A percentile compares a stretch with the other conserved stretches of the same genome.
phyloP scores from a whole-genome alignment of 1,284 basidiomycete species.

The Naganishia sp. region DNA sequence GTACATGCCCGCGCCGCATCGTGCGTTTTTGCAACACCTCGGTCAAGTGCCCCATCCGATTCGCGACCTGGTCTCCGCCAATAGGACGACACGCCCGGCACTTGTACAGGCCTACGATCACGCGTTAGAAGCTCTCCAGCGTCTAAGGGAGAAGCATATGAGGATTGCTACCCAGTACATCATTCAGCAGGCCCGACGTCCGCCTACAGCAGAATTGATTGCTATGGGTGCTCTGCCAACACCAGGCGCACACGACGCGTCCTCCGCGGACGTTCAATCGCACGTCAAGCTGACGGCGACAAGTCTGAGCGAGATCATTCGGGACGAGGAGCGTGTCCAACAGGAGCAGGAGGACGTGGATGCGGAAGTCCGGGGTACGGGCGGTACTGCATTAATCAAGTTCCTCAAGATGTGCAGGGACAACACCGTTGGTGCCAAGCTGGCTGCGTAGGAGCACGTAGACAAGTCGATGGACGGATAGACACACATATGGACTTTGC shows the following conservation, averaged over 20 bases:
- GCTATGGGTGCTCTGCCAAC: conserved; percentile 30
- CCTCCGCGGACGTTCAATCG: neutral
- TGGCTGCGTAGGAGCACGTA: neutral
- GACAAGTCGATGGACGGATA: neutral
- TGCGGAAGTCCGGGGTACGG: conserved; percentile 72
- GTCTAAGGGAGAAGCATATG: conserved; percentile 84
- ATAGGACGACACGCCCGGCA: conserved; percentile 44
- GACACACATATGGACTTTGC: neutral
- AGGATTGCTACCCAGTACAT: conserved; percentile 83
- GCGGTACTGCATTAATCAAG: conserved; percentile 76
- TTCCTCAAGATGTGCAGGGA: conserved; percentile 80
- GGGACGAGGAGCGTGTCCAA: conserved; percentile 37
- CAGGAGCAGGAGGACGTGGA: conserved; percentile 54
- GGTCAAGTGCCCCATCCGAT: conserved; percentile 63
- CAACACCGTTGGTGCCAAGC: conserved; percentile 57
- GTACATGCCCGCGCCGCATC: conserved; percentile 91
- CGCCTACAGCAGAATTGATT: conserved; percentile 43
- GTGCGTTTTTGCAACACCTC: conserved; percentile 82
- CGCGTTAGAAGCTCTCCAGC: conserved; percentile 71
- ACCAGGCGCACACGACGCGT: conserved; percentile 10
- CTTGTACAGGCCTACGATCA: conserved; percentile 70
- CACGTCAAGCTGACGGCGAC: conserved; percentile 8
- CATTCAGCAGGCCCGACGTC: conserved; percentile 62
- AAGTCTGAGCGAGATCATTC: conserved; percentile 29
- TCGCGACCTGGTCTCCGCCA: conserved; percentile 53